phyloP scores from a whole-genome alignment of 371 early-diverging fungal species.

The Dinochytrium kinnereticum region DNA sequence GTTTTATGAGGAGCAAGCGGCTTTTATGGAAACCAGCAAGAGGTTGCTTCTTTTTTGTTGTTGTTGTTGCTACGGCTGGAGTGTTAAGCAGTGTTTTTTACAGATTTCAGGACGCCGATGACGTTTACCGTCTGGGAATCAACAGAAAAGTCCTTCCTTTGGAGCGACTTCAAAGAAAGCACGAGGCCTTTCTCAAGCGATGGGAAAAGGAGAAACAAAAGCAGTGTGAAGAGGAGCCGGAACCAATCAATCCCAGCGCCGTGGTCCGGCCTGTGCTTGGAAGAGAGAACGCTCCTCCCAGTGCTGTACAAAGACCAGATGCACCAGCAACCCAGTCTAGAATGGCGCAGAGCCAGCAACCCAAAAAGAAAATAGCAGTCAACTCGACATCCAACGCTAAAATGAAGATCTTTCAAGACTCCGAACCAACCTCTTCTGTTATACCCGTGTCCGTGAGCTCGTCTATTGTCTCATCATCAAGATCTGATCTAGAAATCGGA shows the following conservation, averaged over 20 bases:
- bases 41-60: no score
- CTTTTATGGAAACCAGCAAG: slow-evolving; percentile 56
- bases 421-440: slow-evolving; percentile 20
- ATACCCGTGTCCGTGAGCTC: slow-evolving; percentile 30
- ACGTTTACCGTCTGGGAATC: slow-evolving; percentile 62
- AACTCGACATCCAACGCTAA: background rate
- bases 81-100: background rate
- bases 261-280: background rate
- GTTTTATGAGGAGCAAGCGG: slow-evolving; percentile 82
- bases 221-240: slow-evolving; percentile 23
- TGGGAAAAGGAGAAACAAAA: slow-evolving; percentile 20
- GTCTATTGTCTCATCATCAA: slow-evolving; percentile 8
- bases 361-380: background rate
- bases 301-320: background rate
- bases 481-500: slow-evolving; percentile 44
- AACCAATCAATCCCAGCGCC: background rate
- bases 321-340: background rate
- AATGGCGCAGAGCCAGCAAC: background rate
- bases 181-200: slow-evolving; percentile 57
- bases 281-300: background rate
- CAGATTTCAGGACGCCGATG: slow-evolving; percentile 61
- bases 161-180: slow-evolving; percentile 53
- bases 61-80: background rate
- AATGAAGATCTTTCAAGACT: slow-evolving; percentile 26
- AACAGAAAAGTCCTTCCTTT: slow-evolving; percentile 59